phyloP scores from a whole-genome alignment of 139 green algal species.

The Micractinium sp. region DNA sequence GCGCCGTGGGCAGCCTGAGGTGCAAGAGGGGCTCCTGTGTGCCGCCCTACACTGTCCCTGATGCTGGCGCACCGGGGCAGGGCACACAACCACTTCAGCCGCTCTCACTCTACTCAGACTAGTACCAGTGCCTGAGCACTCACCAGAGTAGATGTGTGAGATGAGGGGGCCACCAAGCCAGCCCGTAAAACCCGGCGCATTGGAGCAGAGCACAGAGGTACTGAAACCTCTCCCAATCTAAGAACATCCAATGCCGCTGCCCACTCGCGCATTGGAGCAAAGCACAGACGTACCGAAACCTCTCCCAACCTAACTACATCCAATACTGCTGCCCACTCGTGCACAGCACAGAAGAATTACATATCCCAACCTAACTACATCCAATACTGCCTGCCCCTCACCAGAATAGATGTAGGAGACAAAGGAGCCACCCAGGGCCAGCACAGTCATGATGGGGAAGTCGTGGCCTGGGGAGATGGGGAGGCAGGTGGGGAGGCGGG shows the following conservation, averaged over 20 bases:
- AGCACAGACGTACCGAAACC: not conserved
- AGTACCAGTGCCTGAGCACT: too few relatives aligned
- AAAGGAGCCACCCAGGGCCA: slow-evolving; percentile 92
- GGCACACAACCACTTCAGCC: too few relatives aligned
- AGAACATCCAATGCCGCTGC: too few relatives aligned
- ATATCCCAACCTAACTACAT: not conserved
- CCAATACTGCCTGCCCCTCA: not conserved
- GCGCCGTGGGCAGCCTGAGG: too few relatives aligned
- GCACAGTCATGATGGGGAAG: slow-evolving; percentile 70
- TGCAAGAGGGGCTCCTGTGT: too few relatives aligned
- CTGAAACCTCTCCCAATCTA: not conserved
- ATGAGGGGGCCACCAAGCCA: too few relatives aligned
- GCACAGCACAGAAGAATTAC: not conserved
- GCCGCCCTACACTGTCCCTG: too few relatives aligned
- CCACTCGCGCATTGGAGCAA: not conserved
- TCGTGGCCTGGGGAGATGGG: slow-evolving; percentile 64
- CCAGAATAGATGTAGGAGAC: slow-evolving; percentile 99
- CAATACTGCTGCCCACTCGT: too few relatives aligned
- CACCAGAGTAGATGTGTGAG: too few relatives aligned
- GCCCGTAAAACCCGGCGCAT: not conserved
- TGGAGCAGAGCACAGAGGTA: not conserved
- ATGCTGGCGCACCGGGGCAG: too few relatives aligned
- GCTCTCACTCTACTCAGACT: too few relatives aligned
- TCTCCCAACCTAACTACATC: not conserved
- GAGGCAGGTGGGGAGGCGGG: not conserved